These are phyloP conservation scores for Gnomoniopsis smithogilvyi DNA, from an alignment of 2,329 filamentous ascomycete species.

Conservation along the genomic window DNA sequence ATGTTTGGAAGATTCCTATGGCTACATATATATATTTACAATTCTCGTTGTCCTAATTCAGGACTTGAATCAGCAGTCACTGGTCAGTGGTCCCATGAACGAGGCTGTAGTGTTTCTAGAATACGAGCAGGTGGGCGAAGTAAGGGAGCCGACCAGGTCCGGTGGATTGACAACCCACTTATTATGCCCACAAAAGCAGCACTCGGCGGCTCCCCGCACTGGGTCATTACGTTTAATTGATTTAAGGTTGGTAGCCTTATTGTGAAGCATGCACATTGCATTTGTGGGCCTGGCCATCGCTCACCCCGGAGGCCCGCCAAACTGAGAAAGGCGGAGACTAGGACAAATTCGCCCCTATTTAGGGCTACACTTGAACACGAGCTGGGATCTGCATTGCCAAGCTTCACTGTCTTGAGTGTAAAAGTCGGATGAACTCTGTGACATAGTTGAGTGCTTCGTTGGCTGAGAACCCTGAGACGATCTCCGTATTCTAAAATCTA, in stretches of 20 bases:
- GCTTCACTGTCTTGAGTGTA: too few relatives aligned
- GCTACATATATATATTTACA: not conserved
- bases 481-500: too few relatives aligned
- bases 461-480: too few relatives aligned
- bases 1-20: not conserved
- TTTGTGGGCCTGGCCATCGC: not conserved
- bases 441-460: too few relatives aligned
- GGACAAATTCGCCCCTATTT: not conserved
- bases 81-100: not conserved
- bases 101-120: not conserved
- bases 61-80: not conserved
- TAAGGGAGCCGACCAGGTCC: not conserved
- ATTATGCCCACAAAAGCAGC: not conserved
- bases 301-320: not conserved
- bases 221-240: not conserved
- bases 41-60: not conserved
- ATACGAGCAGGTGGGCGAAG: not conserved
- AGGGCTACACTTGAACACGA: not conserved
- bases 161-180: not conserved
- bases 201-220: not conserved
- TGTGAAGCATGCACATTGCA: not conserved
- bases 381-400: too few relatives aligned
- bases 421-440: too few relatives aligned
- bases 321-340: not conserved
- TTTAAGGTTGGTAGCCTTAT: constrained; percentile 1